Percentiles rank a stretch among this genome's conserved stretches.
Conservation (phyloP, 805 yeast genomes). For the Teunomyces lycoperdinae region DNA sequence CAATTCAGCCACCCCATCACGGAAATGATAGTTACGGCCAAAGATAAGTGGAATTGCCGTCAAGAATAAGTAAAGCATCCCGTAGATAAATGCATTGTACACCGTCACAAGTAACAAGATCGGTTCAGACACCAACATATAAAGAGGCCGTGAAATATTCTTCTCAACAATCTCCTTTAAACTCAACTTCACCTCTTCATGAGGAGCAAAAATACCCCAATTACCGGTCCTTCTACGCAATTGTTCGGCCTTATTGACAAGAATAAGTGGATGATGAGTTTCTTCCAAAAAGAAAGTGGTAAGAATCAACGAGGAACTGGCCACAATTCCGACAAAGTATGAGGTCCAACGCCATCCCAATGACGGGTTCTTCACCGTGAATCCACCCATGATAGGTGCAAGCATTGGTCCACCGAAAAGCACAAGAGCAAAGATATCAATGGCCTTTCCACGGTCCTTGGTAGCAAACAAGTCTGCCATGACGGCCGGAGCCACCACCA, state of each 20-base stretch:
- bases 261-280: slow-evolving; percentile 39
- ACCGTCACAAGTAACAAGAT: slow-evolving; percentile 42
- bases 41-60: slow-evolving; percentile 48
- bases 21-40: slow-evolving; percentile 28
- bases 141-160: slow-evolving; percentile 36
- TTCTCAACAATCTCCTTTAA: slow-evolving; percentile 34
- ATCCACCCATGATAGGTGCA: slow-evolving; percentile 64
- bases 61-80: slow-evolving; percentile 43
- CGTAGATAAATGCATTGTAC: slow-evolving; percentile 51
- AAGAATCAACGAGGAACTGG: slow-evolving; percentile 28
- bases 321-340: slow-evolving; percentile 48
- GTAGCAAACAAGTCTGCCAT: slow-evolving; percentile 79
- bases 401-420: slow-evolving; percentile 78
- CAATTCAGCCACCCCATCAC: slow-evolving; percentile 22
- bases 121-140: slow-evolving; percentile 40
- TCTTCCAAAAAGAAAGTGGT: slow-evolving; percentile 34
- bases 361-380: slow-evolving; percentile 35
- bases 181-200: slow-evolving; percentile 30
- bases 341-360: slow-evolving; percentile 59
- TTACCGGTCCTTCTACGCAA: slow-evolving; percentile 40
- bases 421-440: slow-evolving; percentile 65
- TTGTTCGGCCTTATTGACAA: slow-evolving; percentile 30
- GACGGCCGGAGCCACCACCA: slow-evolving; percentile 83
- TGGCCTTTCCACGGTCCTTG: slow-evolving; percentile 68
- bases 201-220: slow-evolving; percentile 40